Conservation (phyloP, 495 filamentous ascomycete species). For the Xylaria grammica region DNA sequence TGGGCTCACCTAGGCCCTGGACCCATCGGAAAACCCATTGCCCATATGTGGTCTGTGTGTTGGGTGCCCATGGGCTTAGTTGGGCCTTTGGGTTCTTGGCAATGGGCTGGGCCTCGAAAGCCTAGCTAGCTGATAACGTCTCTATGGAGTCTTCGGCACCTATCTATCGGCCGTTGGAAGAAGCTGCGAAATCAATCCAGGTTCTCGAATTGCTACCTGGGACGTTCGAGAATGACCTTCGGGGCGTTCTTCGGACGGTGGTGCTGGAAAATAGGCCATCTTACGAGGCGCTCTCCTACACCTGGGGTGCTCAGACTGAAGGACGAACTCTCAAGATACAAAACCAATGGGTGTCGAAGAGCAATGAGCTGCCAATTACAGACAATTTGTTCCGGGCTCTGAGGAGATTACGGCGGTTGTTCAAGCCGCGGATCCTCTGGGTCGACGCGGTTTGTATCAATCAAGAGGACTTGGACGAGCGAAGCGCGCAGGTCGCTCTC, state of each 20-base stretch:
- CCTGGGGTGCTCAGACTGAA: constrained; percentile 8
- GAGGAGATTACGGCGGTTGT: background rate
- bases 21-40: too few species aligned
- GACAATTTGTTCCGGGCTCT: constrained; percentile 8
- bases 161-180: background rate
- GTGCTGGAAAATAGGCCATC: background rate
- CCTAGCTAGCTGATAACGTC: too few species aligned
- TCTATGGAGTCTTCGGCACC: background rate
- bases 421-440: background rate
- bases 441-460: constrained; percentile 22
- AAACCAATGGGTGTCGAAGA: background rate
- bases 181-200: background rate
- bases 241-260: background rate
- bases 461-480: constrained; percentile 23
- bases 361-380: background rate
- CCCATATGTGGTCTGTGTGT: too few species aligned
- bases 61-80: too few species aligned
- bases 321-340: constrained; percentile 1
- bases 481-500: constrained; percentile 20
- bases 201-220: background rate
- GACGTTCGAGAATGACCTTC: background rate
- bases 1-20: too few species aligned
- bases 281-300: constrained; percentile 18
- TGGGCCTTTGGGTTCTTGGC: too few species aligned
- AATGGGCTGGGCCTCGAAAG: too few species aligned